Base-by-base conservation (phyloP, 208 protist genomes). In the Acanthamoeba healyi region DNA sequence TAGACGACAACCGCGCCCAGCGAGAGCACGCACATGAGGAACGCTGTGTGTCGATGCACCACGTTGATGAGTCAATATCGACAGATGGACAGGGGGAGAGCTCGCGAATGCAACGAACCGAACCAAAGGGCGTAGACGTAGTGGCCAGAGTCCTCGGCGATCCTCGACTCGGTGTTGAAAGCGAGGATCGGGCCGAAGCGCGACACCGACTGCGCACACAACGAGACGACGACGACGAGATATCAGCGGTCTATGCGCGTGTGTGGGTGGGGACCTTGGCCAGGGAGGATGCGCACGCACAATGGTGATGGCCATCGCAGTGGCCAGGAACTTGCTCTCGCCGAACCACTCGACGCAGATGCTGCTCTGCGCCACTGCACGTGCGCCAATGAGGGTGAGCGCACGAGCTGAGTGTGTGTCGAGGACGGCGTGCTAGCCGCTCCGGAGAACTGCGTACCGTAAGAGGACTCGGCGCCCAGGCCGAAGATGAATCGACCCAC, bases 41-140 rank as follows among this genome's bases (percentile, higher is more conserved):
- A 65, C 26, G 58, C 58, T 65, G 58, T 65, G 58, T 7, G 58
- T 22, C n/a, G n/a, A n/a, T n/a, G n/a, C n/a, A n/a, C n/a, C n/a
- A n/a, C n/a, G n/a, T n/a, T n/a, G n/a, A n/a, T n/a, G n/a, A n/a
- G n/a, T n/a, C n/a, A n/a, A n/a, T n/a, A n/a, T n/a, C n/a, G n/a
- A n/a, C n/a, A n/a, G n/a, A n/a, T n/a, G n/a, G n/a, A n/a, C n/a
- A n/a, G n/a, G n/a, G n/a, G n/a, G n/a, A n/a, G n/a, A n/a, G n/a
- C n/a, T n/a, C n/a, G n/a, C n/a, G n/a, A n/a, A n/a, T n/a, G n/a
- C n/a, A n/a, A 34, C n/a, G 58, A 9, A 65, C 58, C 58, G 58
- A 65, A 65, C 58, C 58, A 65, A 6, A 65, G 58, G n/a, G 58
- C 58, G 58, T 65, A 65, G 58, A 65, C n/a, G 58, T 65, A 65